These are phyloP conservation scores for Debaryomycetaceae sp. DNA, from an alignment of 1,139 yeast species.

Conservation along the genomic window DNA sequence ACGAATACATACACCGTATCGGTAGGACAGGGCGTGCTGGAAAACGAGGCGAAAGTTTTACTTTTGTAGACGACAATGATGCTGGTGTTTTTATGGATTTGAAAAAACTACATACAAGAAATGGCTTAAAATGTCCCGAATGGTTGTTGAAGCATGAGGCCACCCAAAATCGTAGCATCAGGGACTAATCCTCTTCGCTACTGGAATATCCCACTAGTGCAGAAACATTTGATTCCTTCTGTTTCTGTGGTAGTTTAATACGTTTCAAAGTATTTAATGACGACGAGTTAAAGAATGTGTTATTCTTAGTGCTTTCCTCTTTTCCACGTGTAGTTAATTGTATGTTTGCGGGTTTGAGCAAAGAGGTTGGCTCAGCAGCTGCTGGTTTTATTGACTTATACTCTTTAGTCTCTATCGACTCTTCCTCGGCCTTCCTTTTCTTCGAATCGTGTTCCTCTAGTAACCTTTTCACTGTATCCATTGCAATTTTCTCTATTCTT, in stretches of 20 bases:
- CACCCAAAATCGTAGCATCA: conserved; percentile 12
- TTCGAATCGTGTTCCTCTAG: conserved; percentile 13
- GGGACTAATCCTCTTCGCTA: conserved; percentile 23
- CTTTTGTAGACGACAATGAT: conserved; percentile 66
- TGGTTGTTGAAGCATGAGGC: conserved; percentile 43
- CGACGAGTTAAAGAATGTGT: conserved; percentile 4
- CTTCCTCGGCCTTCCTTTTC: conserved; percentile 1
- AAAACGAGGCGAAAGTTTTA: conserved; percentile 65
- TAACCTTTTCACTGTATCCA: conserved; percentile 30
- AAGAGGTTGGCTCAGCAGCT: neutral
- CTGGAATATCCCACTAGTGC: conserved; percentile 19
- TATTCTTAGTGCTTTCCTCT: neutral
- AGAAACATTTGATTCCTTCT: conserved; percentile 6
- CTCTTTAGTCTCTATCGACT: neutral
- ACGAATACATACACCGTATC: conserved; percentile 86
- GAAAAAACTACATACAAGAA: conserved; percentile 46
- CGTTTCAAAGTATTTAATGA: conserved; percentile 6
- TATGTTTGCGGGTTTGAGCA: conserved; percentile 6
- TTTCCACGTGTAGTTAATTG: conserved; percentile 4
- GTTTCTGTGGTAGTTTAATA: conserved; percentile 4
- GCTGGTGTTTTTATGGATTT: conserved; percentile 50
- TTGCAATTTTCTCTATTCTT: conserved; percentile 32
- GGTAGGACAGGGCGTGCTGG: conserved; percentile 99
- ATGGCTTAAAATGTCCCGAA: conserved; percentile 48
- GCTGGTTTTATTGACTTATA: neutral